Percentiles rank a stretch among this genome's conserved stretches.
These are phyloP conservation scores for Euphorbia pulcherrima DNA, from an alignment of 345 rosid genomes.

Conservation along the genomic window DNA sequence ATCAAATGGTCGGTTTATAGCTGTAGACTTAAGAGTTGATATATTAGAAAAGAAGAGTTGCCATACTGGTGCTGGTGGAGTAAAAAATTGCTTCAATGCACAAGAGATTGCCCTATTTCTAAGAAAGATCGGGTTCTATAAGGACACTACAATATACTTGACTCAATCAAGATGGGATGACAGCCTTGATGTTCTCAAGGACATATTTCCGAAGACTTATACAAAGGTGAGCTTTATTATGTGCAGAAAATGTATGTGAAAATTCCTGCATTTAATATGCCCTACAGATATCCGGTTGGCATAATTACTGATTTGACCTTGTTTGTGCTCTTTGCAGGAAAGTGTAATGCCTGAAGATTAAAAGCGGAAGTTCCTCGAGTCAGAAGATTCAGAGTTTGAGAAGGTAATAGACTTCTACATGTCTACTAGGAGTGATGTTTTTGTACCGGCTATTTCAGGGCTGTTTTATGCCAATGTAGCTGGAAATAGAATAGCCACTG, in stretches of 20 bases:
- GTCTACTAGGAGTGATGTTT: constrained; percentile 77
- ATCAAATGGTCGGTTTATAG: constrained; percentile 67
- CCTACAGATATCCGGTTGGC: background rate
- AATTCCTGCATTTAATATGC: background rate
- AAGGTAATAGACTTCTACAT: constrained; percentile 87
- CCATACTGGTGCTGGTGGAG: constrained; percentile 37
- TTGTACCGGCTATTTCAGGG: constrained; percentile 93
- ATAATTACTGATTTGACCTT: background rate
- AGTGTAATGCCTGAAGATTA: constrained; percentile 83
- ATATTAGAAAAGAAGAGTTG: constrained; percentile 69
- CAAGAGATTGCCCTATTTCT: constrained; percentile 78
- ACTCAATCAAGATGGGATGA: constrained; percentile 94
- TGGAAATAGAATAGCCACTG: constrained; percentile 86
- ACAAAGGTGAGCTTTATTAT: constrained; percentile 60
- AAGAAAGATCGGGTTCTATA: constrained; percentile 73
- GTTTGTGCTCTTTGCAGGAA: constrained; percentile 50
- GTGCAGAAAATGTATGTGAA: background rate
- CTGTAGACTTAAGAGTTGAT: constrained; percentile 86
- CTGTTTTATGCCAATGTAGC: constrained; percentile 92
- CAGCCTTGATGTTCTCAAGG: constrained; percentile 78
- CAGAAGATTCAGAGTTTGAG: constrained; percentile 74
- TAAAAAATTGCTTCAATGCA: constrained; percentile 74
- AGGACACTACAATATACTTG: constrained; percentile 72
- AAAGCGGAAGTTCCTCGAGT: constrained; percentile 60
- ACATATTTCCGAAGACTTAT: constrained; percentile 77